Evolutionary conservation across 2,329 filamentous ascomycete genomes (phyloP).

Genomic region (Thelonectria olida): DNA sequence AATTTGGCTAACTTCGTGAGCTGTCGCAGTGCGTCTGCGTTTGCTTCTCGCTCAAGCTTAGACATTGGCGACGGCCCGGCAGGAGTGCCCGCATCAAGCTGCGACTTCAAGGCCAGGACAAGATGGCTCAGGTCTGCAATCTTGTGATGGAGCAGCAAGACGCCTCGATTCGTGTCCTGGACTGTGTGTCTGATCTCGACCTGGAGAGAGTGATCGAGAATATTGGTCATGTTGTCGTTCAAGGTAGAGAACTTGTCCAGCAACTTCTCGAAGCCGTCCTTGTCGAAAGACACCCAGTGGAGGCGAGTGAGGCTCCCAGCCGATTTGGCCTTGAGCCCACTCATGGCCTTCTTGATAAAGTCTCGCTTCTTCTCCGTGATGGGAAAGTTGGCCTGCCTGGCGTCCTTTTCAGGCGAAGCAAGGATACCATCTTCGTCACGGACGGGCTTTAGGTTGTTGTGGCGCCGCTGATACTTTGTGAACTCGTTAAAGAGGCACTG

Average conservation of each 20-base stretch:
- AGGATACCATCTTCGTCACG: conserved; percentile 47
- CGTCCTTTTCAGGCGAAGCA: conserved; percentile 53
- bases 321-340: conserved; percentile 48
- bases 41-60: conserved; percentile 47
- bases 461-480: conserved; percentile 50
- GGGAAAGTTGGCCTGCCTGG: conserved; percentile 55
- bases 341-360: conserved; percentile 57
- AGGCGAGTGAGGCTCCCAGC: conserved; percentile 47
- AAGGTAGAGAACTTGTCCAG: conserved; percentile 54
- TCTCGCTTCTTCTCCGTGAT: conserved; percentile 50
- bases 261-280: conserved; percentile 54
- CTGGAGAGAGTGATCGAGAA: conserved; percentile 57
- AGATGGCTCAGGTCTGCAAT: conserved; percentile 56
- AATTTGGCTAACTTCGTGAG: conserved; percentile 58
- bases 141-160: conserved; percentile 57
- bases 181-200: conserved; percentile 58
- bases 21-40: conserved; percentile 51
- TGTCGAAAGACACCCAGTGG: conserved; percentile 57
- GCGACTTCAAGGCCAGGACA: conserved; percentile 56
- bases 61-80: conserved; percentile 43
- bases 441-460: conserved; percentile 48
- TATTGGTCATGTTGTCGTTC: conserved; percentile 59
- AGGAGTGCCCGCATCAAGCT: conserved; percentile 46
- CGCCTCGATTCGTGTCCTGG: conserved; percentile 57
- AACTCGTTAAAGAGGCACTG: conserved; percentile 59